Evolutionary conservation across 2,329 filamentous ascomycete species (phyloP).

Genomic region (Chaetomiaceae sp.): DNA sequence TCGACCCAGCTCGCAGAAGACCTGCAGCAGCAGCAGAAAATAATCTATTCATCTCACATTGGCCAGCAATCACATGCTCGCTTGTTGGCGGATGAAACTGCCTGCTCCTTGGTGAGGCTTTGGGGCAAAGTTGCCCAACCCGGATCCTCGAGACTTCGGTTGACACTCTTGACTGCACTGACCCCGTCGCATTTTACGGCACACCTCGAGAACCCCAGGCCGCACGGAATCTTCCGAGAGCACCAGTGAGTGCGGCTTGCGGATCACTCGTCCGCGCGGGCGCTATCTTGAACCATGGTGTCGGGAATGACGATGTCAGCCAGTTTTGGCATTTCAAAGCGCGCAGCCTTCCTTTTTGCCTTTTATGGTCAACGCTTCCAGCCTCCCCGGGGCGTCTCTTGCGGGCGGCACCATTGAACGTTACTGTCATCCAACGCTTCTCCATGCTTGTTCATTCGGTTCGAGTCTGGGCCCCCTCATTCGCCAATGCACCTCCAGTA

Average conservation of each 20-base stretch:
- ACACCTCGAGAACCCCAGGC: too few species aligned
- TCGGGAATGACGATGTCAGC: background rate
- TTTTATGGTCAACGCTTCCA: background rate
- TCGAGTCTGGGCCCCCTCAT: background rate
- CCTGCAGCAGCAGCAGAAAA: conserved; percentile 16
- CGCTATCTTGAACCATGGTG: background rate
- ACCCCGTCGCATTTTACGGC: too few species aligned
- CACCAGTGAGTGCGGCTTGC: too few species aligned
- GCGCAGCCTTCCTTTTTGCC: background rate
- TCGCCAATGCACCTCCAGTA: conserved; percentile 7
- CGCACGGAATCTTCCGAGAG: too few species aligned
- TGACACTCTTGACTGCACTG: too few species aligned
- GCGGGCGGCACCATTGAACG: too few species aligned
- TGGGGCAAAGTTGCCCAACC: too few species aligned
- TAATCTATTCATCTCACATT: conserved; percentile 19
- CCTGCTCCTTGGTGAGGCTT: background rate
- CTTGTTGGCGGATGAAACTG: background rate
- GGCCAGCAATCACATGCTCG: conserved; percentile 15
- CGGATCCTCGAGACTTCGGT: too few species aligned
- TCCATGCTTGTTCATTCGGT: background rate
- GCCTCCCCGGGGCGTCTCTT: background rate
- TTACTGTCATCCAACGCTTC: too few species aligned
- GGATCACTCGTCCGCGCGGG: background rate
- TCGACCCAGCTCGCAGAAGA: background rate
- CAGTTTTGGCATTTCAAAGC: too few species aligned